Evolutionary conservation across 768 basidiomycete genomes (phyloP).

Genomic region (Podaxis rugospora): DNA sequence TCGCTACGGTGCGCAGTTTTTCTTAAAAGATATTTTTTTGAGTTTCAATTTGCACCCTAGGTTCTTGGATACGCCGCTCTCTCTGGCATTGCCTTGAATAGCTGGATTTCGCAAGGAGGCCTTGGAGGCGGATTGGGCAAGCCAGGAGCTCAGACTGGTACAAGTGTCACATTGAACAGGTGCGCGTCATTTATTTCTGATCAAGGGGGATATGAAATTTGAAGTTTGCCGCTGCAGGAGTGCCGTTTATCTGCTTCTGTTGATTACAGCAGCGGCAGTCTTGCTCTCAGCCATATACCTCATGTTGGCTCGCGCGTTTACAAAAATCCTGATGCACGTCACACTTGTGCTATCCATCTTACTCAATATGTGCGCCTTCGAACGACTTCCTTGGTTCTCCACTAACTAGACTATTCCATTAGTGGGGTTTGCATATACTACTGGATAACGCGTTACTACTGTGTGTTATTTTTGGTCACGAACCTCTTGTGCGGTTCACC

Average conservation of each 20-base stretch:
- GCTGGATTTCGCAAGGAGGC: constrained; percentile 62
- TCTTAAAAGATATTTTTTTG: not conserved
- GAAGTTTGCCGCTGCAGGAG: constrained; percentile 36
- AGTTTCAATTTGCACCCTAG: constrained; percentile 25
- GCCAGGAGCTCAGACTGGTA: constrained; percentile 53
- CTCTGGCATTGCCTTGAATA: constrained; percentile 58
- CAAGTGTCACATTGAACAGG: constrained; percentile 61
- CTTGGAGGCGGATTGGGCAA: constrained; percentile 70
- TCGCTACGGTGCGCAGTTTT: constrained; percentile 49
- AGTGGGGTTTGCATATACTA: constrained; percentile 75
- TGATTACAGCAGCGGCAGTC: constrained; percentile 66
- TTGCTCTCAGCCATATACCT: constrained; percentile 65
- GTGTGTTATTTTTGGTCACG: constrained; percentile 32
- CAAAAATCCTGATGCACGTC: constrained; percentile 72
- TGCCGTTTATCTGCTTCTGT: constrained; percentile 71
- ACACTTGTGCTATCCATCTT: constrained; percentile 60
- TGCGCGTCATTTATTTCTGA: constrained; percentile 23
- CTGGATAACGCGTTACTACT: constrained; percentile 67
- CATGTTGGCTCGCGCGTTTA: constrained; percentile 67
- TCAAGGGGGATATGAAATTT: not conserved
- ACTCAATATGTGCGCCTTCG: constrained; percentile 53
- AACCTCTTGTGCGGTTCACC: too few relatives aligned
- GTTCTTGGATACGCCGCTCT: constrained; percentile 65
- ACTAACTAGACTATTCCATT: not conserved
- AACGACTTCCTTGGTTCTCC: not conserved